Evolutionary conservation across 306 rosid genomes (phyloP), one percentile per base, ranked within the genome.

Genomic region (Lablab purpureus): DNA sequence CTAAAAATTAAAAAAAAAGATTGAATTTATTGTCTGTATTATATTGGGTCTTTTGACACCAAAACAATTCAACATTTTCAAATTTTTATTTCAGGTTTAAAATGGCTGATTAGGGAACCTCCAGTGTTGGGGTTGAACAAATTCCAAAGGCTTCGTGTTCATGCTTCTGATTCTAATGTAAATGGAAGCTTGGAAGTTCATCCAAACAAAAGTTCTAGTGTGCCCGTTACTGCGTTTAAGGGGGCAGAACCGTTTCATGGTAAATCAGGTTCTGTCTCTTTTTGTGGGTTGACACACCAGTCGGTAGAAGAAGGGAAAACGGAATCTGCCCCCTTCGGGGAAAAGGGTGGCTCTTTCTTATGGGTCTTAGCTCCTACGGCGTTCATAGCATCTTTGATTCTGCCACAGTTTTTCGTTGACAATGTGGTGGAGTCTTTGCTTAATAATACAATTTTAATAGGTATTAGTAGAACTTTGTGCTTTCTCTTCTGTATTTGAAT

Each of bases 201-300:
- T 32, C 72, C 87, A 10, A 56, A 47, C 19, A 69, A 74, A 63
- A 85, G 34, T 76, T 88, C 80, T 49, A 63, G 63, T 11, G 79
- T 82, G 36, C 45, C 84, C 41, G 87, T 51, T 79, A 58, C 63
- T 79, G 32, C 43, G 36, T 47, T 37, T 68, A 40, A 86, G 30
- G 93, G 78, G 60, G 84, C 60, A 74, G 99, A 95, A 81, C 94
- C 94, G 3, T 88, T 90, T 90, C 91, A 81, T 40, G 99, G 99
- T 54, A 95, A 92, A 87, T 83, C 98, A 2, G 98, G 99, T 56
- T 88, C 92, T 5, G 84, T 95, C 60, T 92, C 99, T 30, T 95
- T 95, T 56, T 58, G 77, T 81, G 99, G 99, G 62, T 68, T 95
- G 74, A 91, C 94, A 47, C 84, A 91, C 81, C 92, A 91, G 17